A percentile compares a stretch with the other conserved stretches of the same genome.
Conservation (phyloP, 1,284 basidiomycete species). For the Dichomitus squalens region DNA sequence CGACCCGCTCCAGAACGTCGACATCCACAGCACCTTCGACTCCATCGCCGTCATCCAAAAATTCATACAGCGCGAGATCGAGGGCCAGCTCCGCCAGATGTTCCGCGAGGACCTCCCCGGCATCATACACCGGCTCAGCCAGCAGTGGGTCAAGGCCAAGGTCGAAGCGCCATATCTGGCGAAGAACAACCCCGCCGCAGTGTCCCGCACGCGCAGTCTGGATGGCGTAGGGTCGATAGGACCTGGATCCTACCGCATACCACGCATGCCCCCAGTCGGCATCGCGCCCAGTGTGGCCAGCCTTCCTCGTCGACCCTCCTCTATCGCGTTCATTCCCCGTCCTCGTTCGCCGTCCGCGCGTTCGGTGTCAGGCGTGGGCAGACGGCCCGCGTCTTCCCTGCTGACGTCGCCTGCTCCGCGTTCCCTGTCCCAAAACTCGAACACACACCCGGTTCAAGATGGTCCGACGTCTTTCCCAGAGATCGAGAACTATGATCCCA, state of each 20-base stretch:
- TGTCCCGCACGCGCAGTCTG: conserved; percentile 36
- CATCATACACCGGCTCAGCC: conserved; percentile 95
- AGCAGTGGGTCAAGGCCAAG: conserved; percentile 91
- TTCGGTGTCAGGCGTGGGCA: conserved; percentile 28
- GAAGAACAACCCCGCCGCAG: conserved; percentile 41
- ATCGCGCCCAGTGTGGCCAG: conserved; percentile 26
- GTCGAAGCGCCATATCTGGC: conserved; percentile 78
- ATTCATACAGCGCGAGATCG: conserved; percentile 96
- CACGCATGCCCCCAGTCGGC: conserved; percentile 25
- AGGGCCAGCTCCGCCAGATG: conserved; percentile 96
- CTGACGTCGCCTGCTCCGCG: conserved; percentile 27
- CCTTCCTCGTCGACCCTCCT: conserved; percentile 24
- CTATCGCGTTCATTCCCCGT: conserved; percentile 19
- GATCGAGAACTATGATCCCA: conserved; percentile 92
- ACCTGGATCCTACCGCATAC: conserved; percentile 22
- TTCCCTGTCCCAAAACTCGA: conserved; percentile 14
- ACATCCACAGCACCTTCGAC: conserved; percentile 98
- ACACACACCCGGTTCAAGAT: conserved; percentile 31
- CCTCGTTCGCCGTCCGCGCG: conserved; percentile 29
- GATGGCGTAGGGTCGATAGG: conserved; percentile 37
- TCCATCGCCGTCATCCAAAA: conserved; percentile 97
- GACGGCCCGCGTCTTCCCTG: conserved; percentile 23
- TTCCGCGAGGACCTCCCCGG: conserved; percentile 96
- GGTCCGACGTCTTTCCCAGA: conserved; percentile 69
- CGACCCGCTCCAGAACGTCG: conserved; percentile 96